Base-by-base conservation (phyloP, 78 protist genomes). In the Dictyostelium purpureum region DNA sequence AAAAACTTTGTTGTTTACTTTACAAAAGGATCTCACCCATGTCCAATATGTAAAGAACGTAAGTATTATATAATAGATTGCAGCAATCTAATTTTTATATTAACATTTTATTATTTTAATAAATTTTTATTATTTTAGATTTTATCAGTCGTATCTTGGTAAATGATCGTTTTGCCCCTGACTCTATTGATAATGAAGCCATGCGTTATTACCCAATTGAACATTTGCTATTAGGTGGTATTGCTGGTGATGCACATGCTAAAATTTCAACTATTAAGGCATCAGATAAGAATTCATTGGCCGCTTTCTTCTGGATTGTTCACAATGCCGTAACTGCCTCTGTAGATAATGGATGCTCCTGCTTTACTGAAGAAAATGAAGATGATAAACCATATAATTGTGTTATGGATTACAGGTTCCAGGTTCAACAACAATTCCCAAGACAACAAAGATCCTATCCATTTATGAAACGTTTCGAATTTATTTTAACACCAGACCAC, bases 11-110 rank as follows among this genome's bases (percentile, higher is more conserved):
- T 76, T 52, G 12, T 6, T 76, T 76, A 35, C 61, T 59, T 11
- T 28, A 28, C n/a, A 26, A 52, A 51, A n/a, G n/a, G n/a, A n/a
- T n/a, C n/a, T n/a, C 67, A 52, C 19, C 82, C 82, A 4, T 76
- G 82, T 76, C 82, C 82, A 76, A 40, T 76, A n/a, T 76, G 82
- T 76, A 28, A 49, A 37, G 82, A 76, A 21, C 82, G 54, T 63
- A 38, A 63, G n/a, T n/a, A n/a, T n/a, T n/a, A n/a, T n/a, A n/a
- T n/a, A n/a, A n/a, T n/a, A n/a, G n/a, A n/a, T n/a, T n/a, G n/a
- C n/a, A n/a, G n/a, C n/a, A n/a, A n/a, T n/a, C n/a, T n/a, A n/a
- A n/a, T n/a, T n/a, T n/a, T n/a, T n/a, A n/a, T n/a, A n/a, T n/a
- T n/a, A n/a, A n/a, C n/a, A n/a, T n/a, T n/a, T n/a, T n/a, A n/a